phyloP scores from a whole-genome alignment of 1,284 basidiomycete species.

The Cryptococcus hybrid region DNA sequence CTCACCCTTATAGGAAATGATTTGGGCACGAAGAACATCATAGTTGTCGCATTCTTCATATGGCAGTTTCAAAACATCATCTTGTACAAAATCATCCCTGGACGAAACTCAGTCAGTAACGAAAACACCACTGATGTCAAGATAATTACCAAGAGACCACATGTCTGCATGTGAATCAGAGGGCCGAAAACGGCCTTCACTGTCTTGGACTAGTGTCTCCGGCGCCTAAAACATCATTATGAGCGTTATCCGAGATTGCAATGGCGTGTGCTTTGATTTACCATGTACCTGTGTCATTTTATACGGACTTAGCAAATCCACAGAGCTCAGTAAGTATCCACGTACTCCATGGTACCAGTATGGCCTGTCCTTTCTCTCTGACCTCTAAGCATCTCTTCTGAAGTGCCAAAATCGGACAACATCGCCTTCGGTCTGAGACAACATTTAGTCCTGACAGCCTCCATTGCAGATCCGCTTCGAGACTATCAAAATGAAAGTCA shows the following conservation, averaged over 20 bases:
- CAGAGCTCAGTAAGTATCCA: background rate
- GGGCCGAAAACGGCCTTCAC: conserved; percentile 62
- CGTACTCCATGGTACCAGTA: conserved; percentile 77
- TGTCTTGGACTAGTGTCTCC: conserved; percentile 62
- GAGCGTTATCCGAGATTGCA: background rate
- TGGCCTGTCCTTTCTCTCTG: conserved; percentile 73
- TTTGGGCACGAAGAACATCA: conserved; percentile 66
- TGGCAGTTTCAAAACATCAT: conserved; percentile 82
- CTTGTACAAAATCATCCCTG: conserved; percentile 84
- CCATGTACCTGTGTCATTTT: too few relatives aligned
- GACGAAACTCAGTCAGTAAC: background rate
- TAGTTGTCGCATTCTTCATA: conserved; percentile 65
- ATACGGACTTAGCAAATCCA: too few relatives aligned
- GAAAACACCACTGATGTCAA: background rate
- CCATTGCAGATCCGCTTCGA: background rate
- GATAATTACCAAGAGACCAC: conserved; percentile 54
- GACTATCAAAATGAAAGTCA: background rate
- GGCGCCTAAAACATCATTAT: conserved; percentile 57
- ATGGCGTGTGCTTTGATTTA: background rate
- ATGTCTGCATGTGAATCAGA: conserved; percentile 72
- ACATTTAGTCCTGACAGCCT: background rate
- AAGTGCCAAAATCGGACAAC: conserved; percentile 93
- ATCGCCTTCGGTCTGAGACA: conserved; percentile 60
- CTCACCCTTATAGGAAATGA: conserved; percentile 66
- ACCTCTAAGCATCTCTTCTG: conserved; percentile 76